Evolutionary conservation across 2,329 filamentous ascomycete species (phyloP).

Genomic region (Cordyceps sp.): DNA sequence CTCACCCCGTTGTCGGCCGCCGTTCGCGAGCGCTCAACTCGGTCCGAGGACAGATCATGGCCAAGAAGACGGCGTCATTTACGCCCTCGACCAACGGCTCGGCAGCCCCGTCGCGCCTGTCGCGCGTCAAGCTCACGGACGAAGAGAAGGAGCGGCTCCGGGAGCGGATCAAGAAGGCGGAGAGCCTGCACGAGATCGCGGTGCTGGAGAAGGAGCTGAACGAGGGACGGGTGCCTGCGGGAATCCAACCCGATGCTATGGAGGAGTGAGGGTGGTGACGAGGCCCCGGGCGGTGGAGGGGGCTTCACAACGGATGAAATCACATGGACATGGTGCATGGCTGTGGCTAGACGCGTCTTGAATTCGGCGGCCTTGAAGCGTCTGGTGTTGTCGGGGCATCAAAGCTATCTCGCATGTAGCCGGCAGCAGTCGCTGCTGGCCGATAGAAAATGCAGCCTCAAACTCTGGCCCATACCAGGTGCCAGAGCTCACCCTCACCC

Average conservation of each 20-base stretch:
- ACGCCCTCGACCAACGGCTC: constrained; percentile 32
- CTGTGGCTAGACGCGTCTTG: too few species aligned
- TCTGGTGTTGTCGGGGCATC: too few species aligned
- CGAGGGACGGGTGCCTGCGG: constrained; percentile 70
- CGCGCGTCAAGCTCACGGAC: constrained; percentile 71
- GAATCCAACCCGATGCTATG: constrained; percentile 40
- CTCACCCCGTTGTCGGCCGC: not conserved
- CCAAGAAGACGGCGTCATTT: constrained; percentile 64
- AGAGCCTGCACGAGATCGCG: constrained; percentile 79
- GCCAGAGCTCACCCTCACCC: too few species aligned
- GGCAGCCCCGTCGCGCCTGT: constrained; percentile 41
- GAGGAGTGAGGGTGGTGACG: constrained; percentile 41
- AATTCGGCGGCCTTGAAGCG: too few species aligned
- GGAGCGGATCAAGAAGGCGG: constrained; percentile 75
- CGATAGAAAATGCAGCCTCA: too few species aligned
- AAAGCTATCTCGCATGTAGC: too few species aligned
- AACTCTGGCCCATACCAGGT: too few species aligned
- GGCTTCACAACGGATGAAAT: too few species aligned
- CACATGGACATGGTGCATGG: too few species aligned
- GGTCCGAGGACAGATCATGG: constrained; percentile 49
- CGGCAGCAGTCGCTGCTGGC: too few species aligned
- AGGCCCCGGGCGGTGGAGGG: too few species aligned
- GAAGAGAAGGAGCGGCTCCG: constrained; percentile 75
- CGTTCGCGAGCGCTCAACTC: not conserved
- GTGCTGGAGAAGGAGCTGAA: constrained; percentile 80